A percentile compares a stretch with the other conserved stretches of the same genome.
phyloP scores from a whole-genome alignment of 805 yeast genomes.

The Metschnikowia proteae region DNA sequence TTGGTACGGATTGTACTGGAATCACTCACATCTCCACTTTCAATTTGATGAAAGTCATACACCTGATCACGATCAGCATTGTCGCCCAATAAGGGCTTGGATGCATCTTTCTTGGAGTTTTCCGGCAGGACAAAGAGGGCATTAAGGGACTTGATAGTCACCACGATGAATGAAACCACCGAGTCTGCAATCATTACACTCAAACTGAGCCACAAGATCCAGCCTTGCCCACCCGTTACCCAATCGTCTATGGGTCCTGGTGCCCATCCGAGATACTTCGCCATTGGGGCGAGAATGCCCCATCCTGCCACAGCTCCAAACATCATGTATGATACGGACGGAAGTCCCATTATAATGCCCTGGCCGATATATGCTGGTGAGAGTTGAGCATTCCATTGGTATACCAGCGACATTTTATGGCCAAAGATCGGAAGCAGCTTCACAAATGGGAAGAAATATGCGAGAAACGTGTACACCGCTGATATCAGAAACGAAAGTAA shows the following conservation, averaged over 20 bases:
- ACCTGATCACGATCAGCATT: background rate
- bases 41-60: background rate
- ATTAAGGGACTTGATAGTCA: conserved; percentile 44
- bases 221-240: conserved; percentile 92
- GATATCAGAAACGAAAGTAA: conserved; percentile 61
- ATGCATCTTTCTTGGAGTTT: background rate
- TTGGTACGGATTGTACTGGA: background rate
- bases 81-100: background rate
- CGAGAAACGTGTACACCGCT: conserved; percentile 63
- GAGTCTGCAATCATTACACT: conserved; percentile 94
- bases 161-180: conserved; percentile 69
- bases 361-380: conserved; percentile 98
- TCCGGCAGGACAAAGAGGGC: background rate
- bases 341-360: conserved; percentile 95
- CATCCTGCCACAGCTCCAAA: conserved; percentile 89
- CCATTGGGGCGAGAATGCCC: conserved; percentile 84
- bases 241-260: conserved; percentile 87
- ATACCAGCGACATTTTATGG: conserved; percentile 48
- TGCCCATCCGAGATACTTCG: conserved; percentile 75
- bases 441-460: conserved; percentile 72
- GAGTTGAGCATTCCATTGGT: conserved; percentile 88
- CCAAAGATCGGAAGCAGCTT: conserved; percentile 78
- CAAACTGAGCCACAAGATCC: conserved; percentile 93
- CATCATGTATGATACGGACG: conserved; percentile 86
- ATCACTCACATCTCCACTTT: background rate